Evolutionary conservation across 306 rosid species (phyloP).

Genomic region (Leucaena leucocephala): DNA sequence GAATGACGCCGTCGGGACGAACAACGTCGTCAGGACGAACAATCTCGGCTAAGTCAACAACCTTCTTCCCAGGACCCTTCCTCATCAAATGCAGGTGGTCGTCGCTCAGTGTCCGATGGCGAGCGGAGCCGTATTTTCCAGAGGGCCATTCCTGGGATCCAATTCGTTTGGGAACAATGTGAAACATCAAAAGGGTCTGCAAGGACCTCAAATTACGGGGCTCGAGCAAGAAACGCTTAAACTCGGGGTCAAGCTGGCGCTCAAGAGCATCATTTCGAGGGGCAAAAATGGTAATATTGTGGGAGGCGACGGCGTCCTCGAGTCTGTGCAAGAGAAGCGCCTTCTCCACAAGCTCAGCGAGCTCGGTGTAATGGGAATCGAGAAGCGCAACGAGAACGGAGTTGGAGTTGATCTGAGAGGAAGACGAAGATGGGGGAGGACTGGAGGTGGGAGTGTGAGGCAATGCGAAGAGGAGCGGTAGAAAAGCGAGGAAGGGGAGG

Average conservation of each 20-base stretch:
- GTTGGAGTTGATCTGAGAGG: constrained; percentile 13
- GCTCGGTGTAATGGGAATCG: constrained; percentile 21
- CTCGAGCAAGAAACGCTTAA: constrained; percentile 21
- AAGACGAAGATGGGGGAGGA: background rate
- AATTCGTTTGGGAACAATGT: constrained; percentile 9
- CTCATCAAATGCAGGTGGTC: background rate
- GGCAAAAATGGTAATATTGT: constrained; percentile 17
- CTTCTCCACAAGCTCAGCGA: constrained; percentile 13
- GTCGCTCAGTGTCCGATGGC: background rate
- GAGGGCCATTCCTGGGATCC: background rate
- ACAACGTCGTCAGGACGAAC: constrained; percentile 7
- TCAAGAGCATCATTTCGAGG: constrained; percentile 9
- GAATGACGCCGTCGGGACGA: constrained; percentile 17
- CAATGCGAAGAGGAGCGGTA: background rate
- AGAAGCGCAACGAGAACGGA: constrained; percentile 25
- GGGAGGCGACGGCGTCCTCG: background rate
- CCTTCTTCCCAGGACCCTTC: background rate
- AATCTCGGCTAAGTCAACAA: constrained; percentile 15
- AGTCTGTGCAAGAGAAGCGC: constrained; percentile 9
- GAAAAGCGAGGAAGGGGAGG: background rate
- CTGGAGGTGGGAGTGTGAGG: background rate
- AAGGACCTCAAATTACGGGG: constrained; percentile 8
- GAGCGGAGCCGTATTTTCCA: background rate
- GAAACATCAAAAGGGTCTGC: constrained; percentile 15
- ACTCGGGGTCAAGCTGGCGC: constrained; percentile 18